Base-by-base conservation (phyloP, 2,329 filamentous ascomycete species). In the Ceratocystis diversiconidia region DNA sequence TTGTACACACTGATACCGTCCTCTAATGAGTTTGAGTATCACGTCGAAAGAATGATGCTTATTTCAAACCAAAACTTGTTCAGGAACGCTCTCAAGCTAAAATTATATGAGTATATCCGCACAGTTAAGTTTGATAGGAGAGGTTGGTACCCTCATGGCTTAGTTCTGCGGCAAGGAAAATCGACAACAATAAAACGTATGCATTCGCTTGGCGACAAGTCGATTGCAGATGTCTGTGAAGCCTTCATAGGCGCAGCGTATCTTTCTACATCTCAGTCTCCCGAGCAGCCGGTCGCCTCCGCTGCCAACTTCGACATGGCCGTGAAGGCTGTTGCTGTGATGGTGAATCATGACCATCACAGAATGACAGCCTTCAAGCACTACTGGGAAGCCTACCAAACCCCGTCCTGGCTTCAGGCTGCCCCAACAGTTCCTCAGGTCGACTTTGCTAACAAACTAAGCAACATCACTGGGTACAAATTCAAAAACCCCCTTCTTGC, bases 41-140 rank as follows among this genome's bases (percentile, higher is more conserved):
- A 99, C 71, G 89, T 95, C 6, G 86, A 90, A 70, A 86, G 94
- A 17, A 97, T 97, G 92, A 73, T 87, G 22, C 81, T 97, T 71
- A 81, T 97, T 17, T 96, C 90, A 80, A 99, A 99, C 74, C 83
- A 87, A 69, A 96, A 96, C 69, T 79, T 99, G 0, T 91, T 90
- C 75, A 85, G 90, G 57, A 85, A 85, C 48, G 92, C 92, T 0
- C 78, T 85, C 2, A 80, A 87, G 32, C 75, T 87, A 17, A 82
- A 84, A 19, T 75, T 86, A 1, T 77, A 89, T 68, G 84, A 89
- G 68, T 95, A 87, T 71, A 85, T 97, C 65, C 88, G 94, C 17
- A 92, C 88, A n/a, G 82, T 83, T 72, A 81, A 85, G 0, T 96
- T 97, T 73, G 89, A 87, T 71, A 82, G 89, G 63, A 86, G 90